phyloP scores from a whole-genome alignment of 2,329 filamentous ascomycete species.

The Aspergillus viridinutans region DNA sequence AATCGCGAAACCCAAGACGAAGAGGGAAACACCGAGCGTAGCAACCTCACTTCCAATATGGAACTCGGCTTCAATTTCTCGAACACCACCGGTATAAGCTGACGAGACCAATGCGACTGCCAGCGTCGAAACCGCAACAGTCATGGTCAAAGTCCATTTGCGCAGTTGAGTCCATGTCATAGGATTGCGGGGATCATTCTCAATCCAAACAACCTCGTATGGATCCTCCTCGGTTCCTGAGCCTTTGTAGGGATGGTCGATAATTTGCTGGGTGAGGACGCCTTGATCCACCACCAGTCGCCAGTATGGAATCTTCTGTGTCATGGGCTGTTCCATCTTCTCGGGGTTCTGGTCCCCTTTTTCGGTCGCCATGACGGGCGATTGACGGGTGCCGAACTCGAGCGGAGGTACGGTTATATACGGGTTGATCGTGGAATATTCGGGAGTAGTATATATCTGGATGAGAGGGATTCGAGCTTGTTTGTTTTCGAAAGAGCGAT shows the following conservation, averaged over 20 bases:
- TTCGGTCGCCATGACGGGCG: conserved; percentile 22
- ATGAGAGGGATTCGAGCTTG: neutral
- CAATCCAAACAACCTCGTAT: conserved; percentile 64
- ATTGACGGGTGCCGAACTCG: neutral
- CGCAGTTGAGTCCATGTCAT: conserved; percentile 28
- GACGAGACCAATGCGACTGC: conserved; percentile 43
- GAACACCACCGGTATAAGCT: conserved; percentile 39
- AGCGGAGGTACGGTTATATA: neutral
- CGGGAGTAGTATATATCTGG: neutral
- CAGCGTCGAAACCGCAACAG: conserved; percentile 38
- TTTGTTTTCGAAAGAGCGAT: neutral
- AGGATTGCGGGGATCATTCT: conserved; percentile 55
- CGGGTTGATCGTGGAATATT: neutral
- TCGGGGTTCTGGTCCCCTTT: conserved; percentile 20
- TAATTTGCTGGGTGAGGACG: conserved; percentile 54
- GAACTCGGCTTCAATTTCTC: conserved; percentile 34
- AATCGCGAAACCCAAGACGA: conserved; percentile 45
- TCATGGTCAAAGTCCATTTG: conserved; percentile 41
- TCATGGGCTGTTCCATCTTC: conserved; percentile 20
- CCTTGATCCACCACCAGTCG: conserved; percentile 55
- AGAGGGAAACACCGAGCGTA: conserved; percentile 43
- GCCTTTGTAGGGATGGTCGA: conserved; percentile 55
- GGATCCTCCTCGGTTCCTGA: conserved; percentile 64
- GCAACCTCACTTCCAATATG: conserved; percentile 33
- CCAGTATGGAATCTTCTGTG: conserved; percentile 39